These are phyloP conservation scores for Ehretia macrophylla DNA, from an alignment of 257 asterid species.

Conservation along the genomic window DNA sequence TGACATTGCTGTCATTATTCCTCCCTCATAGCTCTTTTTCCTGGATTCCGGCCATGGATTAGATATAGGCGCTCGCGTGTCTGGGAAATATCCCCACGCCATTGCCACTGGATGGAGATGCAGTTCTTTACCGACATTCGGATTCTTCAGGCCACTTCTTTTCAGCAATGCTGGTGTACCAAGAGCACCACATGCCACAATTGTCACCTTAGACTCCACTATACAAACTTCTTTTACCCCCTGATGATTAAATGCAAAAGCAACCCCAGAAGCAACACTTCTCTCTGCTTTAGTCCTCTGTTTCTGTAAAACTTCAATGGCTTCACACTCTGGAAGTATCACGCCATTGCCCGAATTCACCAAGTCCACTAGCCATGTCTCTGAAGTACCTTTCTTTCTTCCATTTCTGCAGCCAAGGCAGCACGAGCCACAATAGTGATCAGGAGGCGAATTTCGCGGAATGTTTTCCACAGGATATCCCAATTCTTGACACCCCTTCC, in stretches of 20 bases:
- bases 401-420: conserved; percentile 74
- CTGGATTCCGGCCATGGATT: conserved; percentile 51
- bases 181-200: conserved; percentile 78
- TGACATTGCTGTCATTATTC: conserved; percentile 78
- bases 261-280: conserved; percentile 48
- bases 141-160: conserved; percentile 65
- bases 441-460: conserved; percentile 57
- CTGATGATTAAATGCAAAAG: conserved; percentile 30
- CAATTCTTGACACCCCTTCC: conserved; percentile 70
- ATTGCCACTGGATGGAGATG: conserved; percentile 75
- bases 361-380: conserved; percentile 77
- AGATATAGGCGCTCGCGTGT: conserved; percentile 6
- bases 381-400: conserved; percentile 54
- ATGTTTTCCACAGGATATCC: conserved; percentile 52
- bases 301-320: conserved; percentile 33
- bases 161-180: conserved; percentile 59
- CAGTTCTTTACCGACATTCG: conserved; percentile 58
- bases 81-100: conserved; percentile 83
- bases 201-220: conserved; percentile 50
- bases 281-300: conserved; percentile 7
- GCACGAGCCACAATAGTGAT: conserved; percentile 87
- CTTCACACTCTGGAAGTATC: conserved; percentile 63
- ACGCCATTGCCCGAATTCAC: conserved; percentile 63
- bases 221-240: conserved; percentile 39
- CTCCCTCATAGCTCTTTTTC: conserved; percentile 67